Evolutionary conservation across 225 moss, liverwort and hornwort genomes (phyloP).

Genomic region (Pseudisothecium myosuroides): DNA sequence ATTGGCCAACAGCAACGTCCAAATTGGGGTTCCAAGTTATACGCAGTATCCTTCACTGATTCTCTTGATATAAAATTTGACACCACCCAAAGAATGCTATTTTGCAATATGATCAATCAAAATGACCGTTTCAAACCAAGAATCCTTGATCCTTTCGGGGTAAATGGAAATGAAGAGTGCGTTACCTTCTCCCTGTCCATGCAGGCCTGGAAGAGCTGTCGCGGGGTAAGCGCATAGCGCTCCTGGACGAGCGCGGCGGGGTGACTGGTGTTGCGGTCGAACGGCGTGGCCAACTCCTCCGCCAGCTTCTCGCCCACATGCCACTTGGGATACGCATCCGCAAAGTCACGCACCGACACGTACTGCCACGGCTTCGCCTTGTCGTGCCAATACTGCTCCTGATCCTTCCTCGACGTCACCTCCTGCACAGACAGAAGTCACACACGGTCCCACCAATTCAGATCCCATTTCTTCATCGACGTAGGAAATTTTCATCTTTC

Average conservation of each 20-base stretch:
- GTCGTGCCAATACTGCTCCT: constrained; percentile 66
- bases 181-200: constrained; percentile 39
- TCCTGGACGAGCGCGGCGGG: constrained; percentile 67
- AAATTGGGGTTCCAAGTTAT: not conserved
- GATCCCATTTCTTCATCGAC: not conserved
- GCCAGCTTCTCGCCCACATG: constrained; percentile 42
- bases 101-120: no score
- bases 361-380: constrained; percentile 28
- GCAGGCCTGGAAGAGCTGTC: constrained; percentile 62
- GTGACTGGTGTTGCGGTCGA: constrained; percentile 44
- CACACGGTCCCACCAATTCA: not conserved
- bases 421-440: constrained; percentile 16
- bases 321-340: constrained; percentile 28
- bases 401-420: constrained; percentile 76
- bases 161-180: not conserved
- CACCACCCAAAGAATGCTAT: no score
- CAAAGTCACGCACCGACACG: constrained; percentile 39
- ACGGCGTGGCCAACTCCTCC: constrained; percentile 38
- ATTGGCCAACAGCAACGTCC: no score
- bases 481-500: no score
- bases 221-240: constrained; percentile 40
- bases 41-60: no score
- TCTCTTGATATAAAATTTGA: no score
- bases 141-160: no score
- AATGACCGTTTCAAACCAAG: no score